These are phyloP conservation scores for Fusarium lateritium DNA, from an alignment of 2,329 filamentous ascomycete genomes.

Conservation along the genomic window DNA sequence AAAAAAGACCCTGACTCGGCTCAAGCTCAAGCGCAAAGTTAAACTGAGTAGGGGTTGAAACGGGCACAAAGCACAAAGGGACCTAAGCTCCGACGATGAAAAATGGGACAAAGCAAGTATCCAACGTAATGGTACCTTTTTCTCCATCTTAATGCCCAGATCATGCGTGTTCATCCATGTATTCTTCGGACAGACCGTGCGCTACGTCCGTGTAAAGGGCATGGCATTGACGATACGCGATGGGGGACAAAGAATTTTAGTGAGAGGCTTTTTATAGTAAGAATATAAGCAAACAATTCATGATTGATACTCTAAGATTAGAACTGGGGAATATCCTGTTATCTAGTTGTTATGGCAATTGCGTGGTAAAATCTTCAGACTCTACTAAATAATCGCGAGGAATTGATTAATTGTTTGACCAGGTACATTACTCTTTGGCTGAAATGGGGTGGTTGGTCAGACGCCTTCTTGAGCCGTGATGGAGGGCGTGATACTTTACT, in stretches of 20 bases:
- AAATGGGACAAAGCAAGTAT: constrained; percentile 1
- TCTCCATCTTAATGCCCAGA: too few relatives aligned
- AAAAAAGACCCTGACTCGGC: constrained; percentile 17
- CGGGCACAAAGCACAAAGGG: constrained; percentile 2
- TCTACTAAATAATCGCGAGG: too few relatives aligned
- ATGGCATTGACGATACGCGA: constrained; percentile 9
- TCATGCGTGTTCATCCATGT: background rate
- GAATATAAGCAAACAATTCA: too few relatives aligned
- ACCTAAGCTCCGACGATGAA: constrained; percentile 1
- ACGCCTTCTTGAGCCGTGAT: constrained; percentile 17
- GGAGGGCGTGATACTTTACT: constrained; percentile 8
- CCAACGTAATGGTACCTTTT: too few relatives aligned
- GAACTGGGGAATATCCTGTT: background rate
- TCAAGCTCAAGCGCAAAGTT: constrained; percentile 17
- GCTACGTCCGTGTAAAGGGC: constrained; percentile 3
- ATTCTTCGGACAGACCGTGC: constrained; percentile 20
- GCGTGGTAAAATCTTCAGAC: too few relatives aligned
- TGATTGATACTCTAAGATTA: background rate
- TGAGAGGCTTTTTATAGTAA: too few relatives aligned
- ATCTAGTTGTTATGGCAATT: too few relatives aligned
- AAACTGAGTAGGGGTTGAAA: constrained; percentile 4
- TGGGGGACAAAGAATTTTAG: background rate
- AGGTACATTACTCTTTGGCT: constrained; percentile 7
- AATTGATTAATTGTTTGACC: constrained; percentile 3
- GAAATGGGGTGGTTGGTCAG: constrained; percentile 24